Percentiles rank a stretch among this genome's conserved stretches.
Conservation (phyloP, 345 rosid species). For the Arabidopsis suecica region DNA sequence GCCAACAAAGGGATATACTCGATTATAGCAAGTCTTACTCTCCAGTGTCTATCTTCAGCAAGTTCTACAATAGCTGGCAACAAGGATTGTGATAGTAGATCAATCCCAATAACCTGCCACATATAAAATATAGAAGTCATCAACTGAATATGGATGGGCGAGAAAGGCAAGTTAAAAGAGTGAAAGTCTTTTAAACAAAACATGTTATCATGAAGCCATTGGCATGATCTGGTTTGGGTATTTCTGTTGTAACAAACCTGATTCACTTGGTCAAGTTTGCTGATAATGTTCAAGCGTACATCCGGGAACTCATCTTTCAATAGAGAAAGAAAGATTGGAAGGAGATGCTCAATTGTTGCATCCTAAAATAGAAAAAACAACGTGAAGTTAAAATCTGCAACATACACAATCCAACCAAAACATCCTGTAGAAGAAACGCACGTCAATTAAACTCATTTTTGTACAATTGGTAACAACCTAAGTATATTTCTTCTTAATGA, state of each 20-base stretch:
- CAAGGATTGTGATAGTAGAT: constrained; percentile 85
- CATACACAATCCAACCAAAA: constrained; percentile 2
- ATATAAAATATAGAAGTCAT: not conserved
- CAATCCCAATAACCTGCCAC: constrained; percentile 92
- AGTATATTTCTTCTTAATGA: not conserved
- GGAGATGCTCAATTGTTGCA: constrained; percentile 92
- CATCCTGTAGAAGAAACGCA: not conserved
- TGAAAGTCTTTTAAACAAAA: not conserved
- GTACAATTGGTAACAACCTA: not conserved
- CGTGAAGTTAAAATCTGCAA: not conserved
- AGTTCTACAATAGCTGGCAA: constrained; percentile 97
- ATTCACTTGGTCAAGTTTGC: constrained; percentile 99
- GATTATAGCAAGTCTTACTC: constrained; percentile 93
- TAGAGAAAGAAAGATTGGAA: constrained; percentile 93
- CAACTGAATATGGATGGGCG: not conserved
- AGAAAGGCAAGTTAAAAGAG: not conserved
- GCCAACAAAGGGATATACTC: constrained; percentile 95
- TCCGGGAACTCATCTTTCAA: constrained; percentile 98
- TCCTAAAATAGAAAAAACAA: constrained; percentile 53
- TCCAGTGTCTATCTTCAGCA: constrained; percentile 99
- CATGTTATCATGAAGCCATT: not conserved
- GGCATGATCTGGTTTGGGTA: not conserved
- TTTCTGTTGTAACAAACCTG: constrained; percentile 61
- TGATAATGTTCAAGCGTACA: constrained; percentile 94
- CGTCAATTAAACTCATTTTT: not conserved